phyloP scores from a whole-genome alignment of 768 basidiomycete species.

The Tephrocybe sp. region DNA sequence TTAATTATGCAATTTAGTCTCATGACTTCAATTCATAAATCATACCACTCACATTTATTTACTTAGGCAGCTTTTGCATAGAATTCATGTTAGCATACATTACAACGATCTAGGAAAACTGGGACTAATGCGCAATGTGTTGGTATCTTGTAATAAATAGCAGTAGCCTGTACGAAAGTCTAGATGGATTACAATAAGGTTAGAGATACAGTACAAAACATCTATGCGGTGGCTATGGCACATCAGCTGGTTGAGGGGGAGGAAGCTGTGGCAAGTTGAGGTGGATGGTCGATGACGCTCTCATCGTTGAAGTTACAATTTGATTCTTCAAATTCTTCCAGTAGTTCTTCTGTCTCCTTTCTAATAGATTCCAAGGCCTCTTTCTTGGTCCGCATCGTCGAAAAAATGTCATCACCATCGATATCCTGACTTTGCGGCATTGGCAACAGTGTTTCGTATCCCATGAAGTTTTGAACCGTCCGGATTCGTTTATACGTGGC shows the following conservation, averaged over 20 bases:
- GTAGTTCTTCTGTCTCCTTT: conserved; percentile 52
- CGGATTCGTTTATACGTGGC: conserved; percentile 62
- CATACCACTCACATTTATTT: background rate
- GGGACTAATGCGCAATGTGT: conserved; percentile 2
- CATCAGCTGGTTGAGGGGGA: background rate
- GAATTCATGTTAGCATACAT: background rate
- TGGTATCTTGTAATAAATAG: conserved; percentile 5
- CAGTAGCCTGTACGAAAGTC: background rate
- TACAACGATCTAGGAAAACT: conserved; percentile 1
- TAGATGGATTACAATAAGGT: background rate
- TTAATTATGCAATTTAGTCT: too few species aligned
- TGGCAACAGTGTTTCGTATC: conserved; percentile 58
- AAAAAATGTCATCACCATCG: conserved; percentile 29
- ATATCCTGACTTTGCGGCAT: conserved; percentile 30
- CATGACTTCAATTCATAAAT: background rate
- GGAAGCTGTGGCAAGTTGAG: conserved; percentile 2
- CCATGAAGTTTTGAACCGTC: conserved; percentile 59
- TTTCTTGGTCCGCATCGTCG: conserved; percentile 50
- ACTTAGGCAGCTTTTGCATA: background rate
- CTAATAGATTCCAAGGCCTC: conserved; percentile 51
- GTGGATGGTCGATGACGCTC: conserved; percentile 24
- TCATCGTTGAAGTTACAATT: conserved; percentile 26
- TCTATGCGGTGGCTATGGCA: background rate
- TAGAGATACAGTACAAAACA: background rate
- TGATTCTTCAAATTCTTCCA: conserved; percentile 55